Base-by-base conservation (phyloP, 2,329 filamentous ascomycete species). In the Gnomoniopsis sp. region DNA sequence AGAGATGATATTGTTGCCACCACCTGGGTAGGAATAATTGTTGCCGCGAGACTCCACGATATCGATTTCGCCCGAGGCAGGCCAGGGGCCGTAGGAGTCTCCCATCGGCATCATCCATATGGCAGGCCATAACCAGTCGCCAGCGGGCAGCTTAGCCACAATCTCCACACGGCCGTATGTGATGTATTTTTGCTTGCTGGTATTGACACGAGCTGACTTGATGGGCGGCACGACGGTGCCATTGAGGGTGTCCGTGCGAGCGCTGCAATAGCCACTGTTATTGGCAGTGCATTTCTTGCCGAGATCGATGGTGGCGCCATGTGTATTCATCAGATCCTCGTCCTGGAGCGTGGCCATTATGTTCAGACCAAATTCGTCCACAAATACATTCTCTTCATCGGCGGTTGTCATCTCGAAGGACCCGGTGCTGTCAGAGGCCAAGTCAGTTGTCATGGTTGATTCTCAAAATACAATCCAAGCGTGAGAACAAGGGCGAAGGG, bases 111-210 rank as follows among this genome's bases (percentile, higher is more conserved):
- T 79, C 88, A 96, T 90, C 89, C 89, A 93, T 67, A 96, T 93
- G n/a, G 90, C 90, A 2, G 91, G 91, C 91, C 91, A 95, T 12
- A 96, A 80, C 91, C 91, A 95, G 75, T 95, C 90, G 55, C 91
- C 91, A 50, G 78, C 72, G 4, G 91, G 90, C 30, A 95, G 75
- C 73, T 88, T 88, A 26, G 91, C 91, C 1, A 82, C 86, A 6
- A 96, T 90, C 70, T 96, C 89, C 54, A 96, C 82, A 47, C 89
- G 88, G 50, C 91, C 91, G 69, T 90, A 96, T 73, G 86, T 90
- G 77, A 96, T 90, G 17, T 75, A 81, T 7, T 85, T 85, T 17
- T 87, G 84, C 47, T 83, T 83, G 69, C 84, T 88, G 58, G 89
- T 93, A 75, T 87, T 88, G 74, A 96, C 85, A 61, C 91, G 88